Evolutionary conservation across 2,329 filamentous ascomycete genomes (phyloP).

Genomic region (Fusarium odoratissimum): DNA sequence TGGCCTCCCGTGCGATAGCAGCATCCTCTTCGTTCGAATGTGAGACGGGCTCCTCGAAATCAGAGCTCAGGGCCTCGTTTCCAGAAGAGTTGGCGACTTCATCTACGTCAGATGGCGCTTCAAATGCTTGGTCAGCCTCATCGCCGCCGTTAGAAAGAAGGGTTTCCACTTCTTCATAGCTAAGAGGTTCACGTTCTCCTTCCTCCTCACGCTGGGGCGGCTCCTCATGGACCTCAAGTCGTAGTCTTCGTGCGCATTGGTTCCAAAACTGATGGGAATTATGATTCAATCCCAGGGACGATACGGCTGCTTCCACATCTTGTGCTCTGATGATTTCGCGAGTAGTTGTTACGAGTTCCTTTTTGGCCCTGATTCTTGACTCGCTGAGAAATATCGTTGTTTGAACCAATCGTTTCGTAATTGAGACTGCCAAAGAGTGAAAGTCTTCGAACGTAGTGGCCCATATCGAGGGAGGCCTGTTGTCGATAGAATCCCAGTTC

Average conservation of each 20-base stretch:
- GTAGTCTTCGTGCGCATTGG: constrained; percentile 60
- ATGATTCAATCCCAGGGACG: constrained; percentile 57
- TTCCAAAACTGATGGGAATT: constrained; percentile 60
- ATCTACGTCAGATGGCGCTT: background rate
- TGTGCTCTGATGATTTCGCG: constrained; percentile 52
- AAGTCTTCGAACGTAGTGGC: constrained; percentile 83
- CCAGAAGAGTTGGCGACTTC: background rate
- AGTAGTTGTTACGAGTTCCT: constrained; percentile 44
- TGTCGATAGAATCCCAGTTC: constrained; percentile 74
- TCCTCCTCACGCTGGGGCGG: constrained; percentile 40
- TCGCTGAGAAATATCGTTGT: constrained; percentile 76
- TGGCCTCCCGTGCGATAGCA: constrained; percentile 52
- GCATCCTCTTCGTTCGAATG: constrained; percentile 44
- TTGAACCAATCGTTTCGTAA: constrained; percentile 78
- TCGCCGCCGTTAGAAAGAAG: constrained; percentile 20
- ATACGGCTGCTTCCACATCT: constrained; percentile 63
- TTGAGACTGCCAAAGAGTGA: constrained; percentile 71
- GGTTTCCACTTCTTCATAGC: constrained; percentile 34
- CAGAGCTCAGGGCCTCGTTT: constrained; percentile 29
- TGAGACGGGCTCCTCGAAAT: constrained; percentile 18
- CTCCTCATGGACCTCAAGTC: constrained; percentile 60
- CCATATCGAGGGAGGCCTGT: constrained; percentile 76
- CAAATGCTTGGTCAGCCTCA: constrained; percentile 1
- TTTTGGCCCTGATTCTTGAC: constrained; percentile 71
- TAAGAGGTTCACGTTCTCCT: constrained; percentile 32